Conservation (phyloP, 352 stramenopile genomes). For the Phytopythium delawarense region DNA sequence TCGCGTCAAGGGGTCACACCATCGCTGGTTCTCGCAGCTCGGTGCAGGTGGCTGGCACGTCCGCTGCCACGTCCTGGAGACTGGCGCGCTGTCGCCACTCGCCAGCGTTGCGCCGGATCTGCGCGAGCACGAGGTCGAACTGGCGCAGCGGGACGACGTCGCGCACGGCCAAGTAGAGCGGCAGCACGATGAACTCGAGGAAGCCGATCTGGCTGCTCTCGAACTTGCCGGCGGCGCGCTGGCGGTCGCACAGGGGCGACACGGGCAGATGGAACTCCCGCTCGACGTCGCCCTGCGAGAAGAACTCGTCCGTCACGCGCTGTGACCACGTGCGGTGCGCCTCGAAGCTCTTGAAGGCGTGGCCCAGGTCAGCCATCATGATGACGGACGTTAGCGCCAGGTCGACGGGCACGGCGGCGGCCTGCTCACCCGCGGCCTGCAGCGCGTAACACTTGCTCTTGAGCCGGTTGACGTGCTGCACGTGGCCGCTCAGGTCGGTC, state of each 20-base stretch:
- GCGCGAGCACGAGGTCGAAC: slow-evolving; percentile 46
- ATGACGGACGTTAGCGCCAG: slow-evolving; percentile 61
- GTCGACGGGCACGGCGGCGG: slow-evolving; percentile 36
- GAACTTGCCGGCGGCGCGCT: slow-evolving; percentile 34
- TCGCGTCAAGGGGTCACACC: not conserved
- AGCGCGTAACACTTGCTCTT: slow-evolving; percentile 68
- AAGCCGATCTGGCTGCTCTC: slow-evolving; percentile 73
- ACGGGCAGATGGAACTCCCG: slow-evolving; percentile 46
- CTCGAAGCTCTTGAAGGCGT: slow-evolving; percentile 62
- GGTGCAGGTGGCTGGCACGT: not conserved
- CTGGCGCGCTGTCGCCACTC: slow-evolving; percentile 25
- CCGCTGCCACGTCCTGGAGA: not conserved
- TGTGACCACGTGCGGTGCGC: slow-evolving; percentile 54
- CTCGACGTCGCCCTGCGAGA: slow-evolving; percentile 59
- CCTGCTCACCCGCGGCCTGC: slow-evolving; percentile 17
- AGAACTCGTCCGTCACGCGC: slow-evolving; percentile 68
- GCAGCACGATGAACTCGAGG: slow-evolving; percentile 68
- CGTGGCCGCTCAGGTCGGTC: slow-evolving; percentile 72
- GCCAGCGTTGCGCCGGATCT: slow-evolving; percentile 40
- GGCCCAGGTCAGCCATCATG: slow-evolving; percentile 75
- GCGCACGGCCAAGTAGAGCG: slow-evolving; percentile 43
- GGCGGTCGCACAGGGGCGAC: slow-evolving; percentile 62
- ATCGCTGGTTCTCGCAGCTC: not conserved
- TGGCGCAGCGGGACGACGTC: slow-evolving; percentile 42
- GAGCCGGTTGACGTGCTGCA: slow-evolving; percentile 72